A percentile compares a stretch with the other conserved stretches of the same genome.
Conservation (phyloP, 2,329 filamentous ascomycete genomes). For the Diatrype stigma region DNA sequence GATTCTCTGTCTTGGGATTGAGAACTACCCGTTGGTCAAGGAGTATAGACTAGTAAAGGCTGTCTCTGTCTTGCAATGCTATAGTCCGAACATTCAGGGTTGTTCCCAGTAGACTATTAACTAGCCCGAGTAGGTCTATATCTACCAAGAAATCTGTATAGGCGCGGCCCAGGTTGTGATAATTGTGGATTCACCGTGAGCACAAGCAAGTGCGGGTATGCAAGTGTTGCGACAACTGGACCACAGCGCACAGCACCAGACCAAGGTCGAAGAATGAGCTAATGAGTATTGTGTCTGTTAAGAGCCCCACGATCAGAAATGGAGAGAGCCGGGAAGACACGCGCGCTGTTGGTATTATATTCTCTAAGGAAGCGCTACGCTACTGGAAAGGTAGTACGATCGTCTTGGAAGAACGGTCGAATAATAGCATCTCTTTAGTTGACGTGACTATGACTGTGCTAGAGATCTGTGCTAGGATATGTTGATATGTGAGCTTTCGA, state of each 20-base stretch:
- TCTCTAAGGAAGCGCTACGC: no score
- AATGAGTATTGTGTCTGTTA: conserved; percentile 9
- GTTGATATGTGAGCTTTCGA: neutral
- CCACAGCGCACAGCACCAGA: neutral
- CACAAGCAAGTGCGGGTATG: conserved; percentile 23
- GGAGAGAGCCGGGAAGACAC: conserved; percentile 5
- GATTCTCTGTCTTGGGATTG: no score
- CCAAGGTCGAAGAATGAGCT: conserved; percentile 10
- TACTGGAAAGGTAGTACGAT: no score
- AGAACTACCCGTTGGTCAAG: neutral
- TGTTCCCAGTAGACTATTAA: neutral
- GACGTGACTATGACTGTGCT: neutral
- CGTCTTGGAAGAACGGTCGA: no score
- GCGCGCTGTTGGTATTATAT: no score
- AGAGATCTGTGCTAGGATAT: neutral
- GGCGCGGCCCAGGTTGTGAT: neutral
- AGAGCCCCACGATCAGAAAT: conserved; percentile 9
- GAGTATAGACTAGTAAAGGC: neutral
- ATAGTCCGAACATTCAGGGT: neutral
- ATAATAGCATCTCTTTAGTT: neutral
- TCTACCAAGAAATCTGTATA: neutral
- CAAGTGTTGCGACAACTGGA: conserved; percentile 18
- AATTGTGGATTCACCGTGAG: conserved; percentile 11
- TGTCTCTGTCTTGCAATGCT: neutral
- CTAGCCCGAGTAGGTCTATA: neutral